Evolutionary conservation across 2,329 filamentous ascomycete genomes (phyloP).

Genomic region (Aspergillus calidoustus): DNA sequence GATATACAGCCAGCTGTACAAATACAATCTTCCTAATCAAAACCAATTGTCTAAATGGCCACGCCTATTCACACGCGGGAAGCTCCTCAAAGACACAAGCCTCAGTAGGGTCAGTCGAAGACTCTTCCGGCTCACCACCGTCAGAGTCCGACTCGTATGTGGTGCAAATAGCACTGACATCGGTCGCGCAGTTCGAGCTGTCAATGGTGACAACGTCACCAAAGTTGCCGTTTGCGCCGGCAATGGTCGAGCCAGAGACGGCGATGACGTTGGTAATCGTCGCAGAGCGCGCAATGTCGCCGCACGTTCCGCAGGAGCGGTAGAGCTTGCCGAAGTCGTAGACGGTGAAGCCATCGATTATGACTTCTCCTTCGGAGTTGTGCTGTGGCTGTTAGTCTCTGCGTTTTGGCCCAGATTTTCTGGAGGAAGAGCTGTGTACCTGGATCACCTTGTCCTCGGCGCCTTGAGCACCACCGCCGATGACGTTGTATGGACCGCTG

Average conservation of each 20-base stretch:
- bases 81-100: slow-evolving; percentile 2
- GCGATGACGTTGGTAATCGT: slow-evolving; percentile 39
- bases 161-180: slow-evolving; percentile 2
- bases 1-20: not conserved
- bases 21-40: not conserved
- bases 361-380: slow-evolving; percentile 40
- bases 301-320: slow-evolving; percentile 55
- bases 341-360: slow-evolving; percentile 44
- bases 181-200: slow-evolving; percentile 37
- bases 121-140: slow-evolving; percentile 22
- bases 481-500: slow-evolving; percentile 37
- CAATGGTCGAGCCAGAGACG: slow-evolving; percentile 30
- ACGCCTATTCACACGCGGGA: not conserved
- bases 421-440: not conserved
- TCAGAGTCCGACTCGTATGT: slow-evolving; percentile 38
- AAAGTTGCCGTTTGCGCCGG: slow-evolving; percentile 38
- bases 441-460: slow-evolving; percentile 44
- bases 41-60: not conserved
- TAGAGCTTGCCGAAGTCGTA: slow-evolving; percentile 51
- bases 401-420: too few species aligned
- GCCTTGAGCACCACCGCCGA: slow-evolving; percentile 41
- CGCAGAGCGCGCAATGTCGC: slow-evolving; percentile 28
- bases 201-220: slow-evolving; percentile 3
- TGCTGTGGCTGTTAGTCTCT: slow-evolving; percentile 17
- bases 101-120: not conserved